Conservation (phyloP, 768 basidiomycete genomes). For the Tulasnella sp. region DNA sequence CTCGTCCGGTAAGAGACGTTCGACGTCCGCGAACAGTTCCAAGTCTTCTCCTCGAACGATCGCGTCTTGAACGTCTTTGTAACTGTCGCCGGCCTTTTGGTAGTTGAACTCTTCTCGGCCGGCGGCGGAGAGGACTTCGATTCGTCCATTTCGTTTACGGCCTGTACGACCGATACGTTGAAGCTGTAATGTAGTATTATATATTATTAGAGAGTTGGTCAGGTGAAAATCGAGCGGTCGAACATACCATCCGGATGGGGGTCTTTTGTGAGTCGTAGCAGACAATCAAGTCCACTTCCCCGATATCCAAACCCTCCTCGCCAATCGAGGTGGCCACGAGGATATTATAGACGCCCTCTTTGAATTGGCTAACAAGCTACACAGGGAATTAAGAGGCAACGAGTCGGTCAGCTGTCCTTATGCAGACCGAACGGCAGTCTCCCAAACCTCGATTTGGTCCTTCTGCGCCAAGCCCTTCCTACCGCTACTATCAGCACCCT, state of each 20-base stretch:
- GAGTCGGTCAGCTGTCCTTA: background rate
- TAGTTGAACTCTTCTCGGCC: slow-evolving; percentile 88
- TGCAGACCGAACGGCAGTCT: no score
- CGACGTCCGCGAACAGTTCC: slow-evolving; percentile 90
- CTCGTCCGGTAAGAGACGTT: slow-evolving; percentile 74
- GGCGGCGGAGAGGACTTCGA: slow-evolving; percentile 90
- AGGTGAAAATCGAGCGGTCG: no score
- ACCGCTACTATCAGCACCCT: slow-evolving; percentile 78
- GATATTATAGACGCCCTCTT: slow-evolving; percentile 80
- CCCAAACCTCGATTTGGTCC: no score
- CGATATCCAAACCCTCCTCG: slow-evolving; percentile 97
- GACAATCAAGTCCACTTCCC: slow-evolving; percentile 91
- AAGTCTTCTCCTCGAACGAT: slow-evolving; percentile 82
- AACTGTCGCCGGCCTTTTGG: slow-evolving; percentile 78
- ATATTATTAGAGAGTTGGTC: no score
- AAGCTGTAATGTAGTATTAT: slow-evolving; percentile 49
- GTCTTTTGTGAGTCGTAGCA: slow-evolving; percentile 97
- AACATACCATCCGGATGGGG: slow-evolving; percentile 86
- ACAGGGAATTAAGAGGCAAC: slow-evolving; percentile 12
- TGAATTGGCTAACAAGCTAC: slow-evolving; percentile 84
- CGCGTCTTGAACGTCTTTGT: slow-evolving; percentile 81
- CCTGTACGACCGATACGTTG: slow-evolving; percentile 96
- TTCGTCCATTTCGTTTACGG: slow-evolving; percentile 79
- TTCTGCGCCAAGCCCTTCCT: slow-evolving; percentile 86
- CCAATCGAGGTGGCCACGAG: slow-evolving; percentile 95